Evolutionary conservation across 768 basidiomycete species (phyloP).

Genomic region (Kwoniella sp.): DNA sequence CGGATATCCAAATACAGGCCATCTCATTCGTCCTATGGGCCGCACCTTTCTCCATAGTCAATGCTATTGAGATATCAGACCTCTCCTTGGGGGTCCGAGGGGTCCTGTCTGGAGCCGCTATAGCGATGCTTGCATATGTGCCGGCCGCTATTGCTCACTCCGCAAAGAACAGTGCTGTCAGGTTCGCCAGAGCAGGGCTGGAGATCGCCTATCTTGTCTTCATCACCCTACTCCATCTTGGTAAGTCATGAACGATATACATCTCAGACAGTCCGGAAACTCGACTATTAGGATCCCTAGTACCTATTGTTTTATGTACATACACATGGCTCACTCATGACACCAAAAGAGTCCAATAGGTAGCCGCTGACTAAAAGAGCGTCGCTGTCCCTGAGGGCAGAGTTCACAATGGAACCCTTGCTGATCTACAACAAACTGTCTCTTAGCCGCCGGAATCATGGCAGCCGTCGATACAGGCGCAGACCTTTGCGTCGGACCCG

Average conservation of each 20-base stretch:
- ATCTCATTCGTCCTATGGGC: background rate
- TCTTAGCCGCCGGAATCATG: background rate
- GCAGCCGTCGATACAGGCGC: background rate
- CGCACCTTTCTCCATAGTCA: slow-evolving; percentile 1
- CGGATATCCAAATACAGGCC: background rate
- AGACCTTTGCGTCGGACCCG: background rate
- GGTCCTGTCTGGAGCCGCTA: background rate
- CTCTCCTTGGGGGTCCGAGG: background rate
- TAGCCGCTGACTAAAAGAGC: too few relatives aligned
- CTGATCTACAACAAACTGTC: too few relatives aligned
- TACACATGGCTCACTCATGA: too few relatives aligned
- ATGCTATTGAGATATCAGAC: background rate
- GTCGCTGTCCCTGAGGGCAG: too few relatives aligned
- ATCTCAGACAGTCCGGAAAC: too few relatives aligned
- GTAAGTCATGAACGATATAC: too few relatives aligned
- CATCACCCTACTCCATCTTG: background rate
- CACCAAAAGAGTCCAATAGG: too few relatives aligned
- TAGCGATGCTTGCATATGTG: background rate
- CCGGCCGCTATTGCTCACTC: background rate
- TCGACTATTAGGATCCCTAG: too few relatives aligned
- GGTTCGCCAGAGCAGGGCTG: background rate
- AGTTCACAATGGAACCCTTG: too few relatives aligned
- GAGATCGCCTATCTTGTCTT: background rate
- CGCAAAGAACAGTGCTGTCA: background rate
- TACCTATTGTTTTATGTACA: too few relatives aligned